Evolutionary conservation across 2,329 filamentous ascomycete genomes (phyloP).

Genomic region (Scedosporium dehoogii): DNA sequence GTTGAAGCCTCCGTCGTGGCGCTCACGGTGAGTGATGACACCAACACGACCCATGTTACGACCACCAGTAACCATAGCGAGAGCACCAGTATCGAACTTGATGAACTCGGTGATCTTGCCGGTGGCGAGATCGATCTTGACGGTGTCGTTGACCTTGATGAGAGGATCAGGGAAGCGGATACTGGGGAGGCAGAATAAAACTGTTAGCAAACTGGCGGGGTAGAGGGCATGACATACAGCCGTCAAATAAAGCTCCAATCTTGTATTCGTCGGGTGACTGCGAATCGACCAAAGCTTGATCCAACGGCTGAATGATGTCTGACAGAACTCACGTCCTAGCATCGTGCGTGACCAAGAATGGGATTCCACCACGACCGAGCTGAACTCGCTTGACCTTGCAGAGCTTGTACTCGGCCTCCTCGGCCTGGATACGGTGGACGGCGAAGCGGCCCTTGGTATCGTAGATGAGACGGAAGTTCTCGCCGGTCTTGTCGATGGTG

Average conservation of each 20-base stretch:
- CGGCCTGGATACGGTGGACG: slow-evolving; percentile 96
- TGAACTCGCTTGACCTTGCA: slow-evolving; percentile 99
- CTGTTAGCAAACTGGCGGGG: slow-evolving; percentile 27
- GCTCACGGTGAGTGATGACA: slow-evolving; percentile 99
- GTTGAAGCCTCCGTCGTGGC: slow-evolving; percentile 99
- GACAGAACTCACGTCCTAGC: slow-evolving; percentile 99
- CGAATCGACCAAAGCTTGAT: slow-evolving; percentile 87
- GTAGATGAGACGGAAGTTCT: slow-evolving; percentile 99
- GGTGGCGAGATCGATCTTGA: slow-evolving; percentile 95
- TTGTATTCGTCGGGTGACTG: slow-evolving; percentile 14
- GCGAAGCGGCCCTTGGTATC: slow-evolving; percentile 99
- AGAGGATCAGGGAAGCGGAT: slow-evolving; percentile 98
- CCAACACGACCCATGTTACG: slow-evolving; percentile 99
- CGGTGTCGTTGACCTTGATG: slow-evolving; percentile 99
- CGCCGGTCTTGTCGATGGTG: slow-evolving; percentile 98
- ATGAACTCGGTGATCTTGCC: slow-evolving; percentile 98
- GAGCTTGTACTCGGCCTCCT: slow-evolving; percentile 99
- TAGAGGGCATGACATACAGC: slow-evolving; percentile 38
- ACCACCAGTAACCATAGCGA: slow-evolving; percentile 98
- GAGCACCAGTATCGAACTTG: slow-evolving; percentile 96
- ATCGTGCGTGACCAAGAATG: slow-evolving; percentile 99
- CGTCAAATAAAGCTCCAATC: slow-evolving; percentile 33
- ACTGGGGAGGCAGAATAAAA: slow-evolving; percentile 37
- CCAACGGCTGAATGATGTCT: slow-evolving; percentile 99
- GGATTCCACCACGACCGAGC: slow-evolving; percentile 98